Evolutionary conservation across 2,329 filamentous ascomycete species (phyloP).

Genomic region (Capronia americana): DNA sequence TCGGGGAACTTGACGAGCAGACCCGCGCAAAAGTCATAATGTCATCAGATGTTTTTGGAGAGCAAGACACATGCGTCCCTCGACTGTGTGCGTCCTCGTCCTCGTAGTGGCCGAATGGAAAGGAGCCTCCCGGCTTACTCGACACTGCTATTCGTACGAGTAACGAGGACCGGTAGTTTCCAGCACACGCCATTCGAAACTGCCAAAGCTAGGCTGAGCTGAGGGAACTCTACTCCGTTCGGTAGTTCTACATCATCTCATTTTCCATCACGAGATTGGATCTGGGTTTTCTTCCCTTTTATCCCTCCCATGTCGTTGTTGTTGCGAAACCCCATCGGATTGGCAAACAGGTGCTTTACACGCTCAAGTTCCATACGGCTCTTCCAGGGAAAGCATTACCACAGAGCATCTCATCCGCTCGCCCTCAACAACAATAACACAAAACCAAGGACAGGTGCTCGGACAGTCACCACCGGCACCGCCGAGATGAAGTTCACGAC

Average conservation of each 20-base stretch:
- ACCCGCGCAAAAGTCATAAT: constrained; percentile 1
- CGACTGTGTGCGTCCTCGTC: not conserved
- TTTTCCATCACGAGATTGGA: not conserved
- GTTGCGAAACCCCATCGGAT: not conserved
- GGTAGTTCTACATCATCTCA: not conserved
- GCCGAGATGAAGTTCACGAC: constrained; percentile 33
- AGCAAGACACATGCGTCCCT: too few species aligned
- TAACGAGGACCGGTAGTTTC: constrained; percentile 3
- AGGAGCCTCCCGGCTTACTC: not conserved
- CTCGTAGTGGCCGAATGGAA: not conserved
- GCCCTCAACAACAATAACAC: not conserved
- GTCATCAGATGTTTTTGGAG: not conserved
- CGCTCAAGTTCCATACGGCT: not conserved
- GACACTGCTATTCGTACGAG: too few species aligned
- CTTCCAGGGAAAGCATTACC: not conserved
- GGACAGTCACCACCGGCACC: constrained; percentile 1
- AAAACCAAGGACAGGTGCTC: not conserved
- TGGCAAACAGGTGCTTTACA: not conserved
- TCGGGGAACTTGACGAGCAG: not conserved
- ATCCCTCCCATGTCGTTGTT: not conserved
- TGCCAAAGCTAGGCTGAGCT: not conserved
- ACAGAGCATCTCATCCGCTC: not conserved
- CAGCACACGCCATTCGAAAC: not conserved
- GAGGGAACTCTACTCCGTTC: not conserved
- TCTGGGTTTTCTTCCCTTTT: not conserved